Evolutionary conservation across 164 flowering plant species (phyloP).

Genomic region (Vitis rupestris): DNA sequence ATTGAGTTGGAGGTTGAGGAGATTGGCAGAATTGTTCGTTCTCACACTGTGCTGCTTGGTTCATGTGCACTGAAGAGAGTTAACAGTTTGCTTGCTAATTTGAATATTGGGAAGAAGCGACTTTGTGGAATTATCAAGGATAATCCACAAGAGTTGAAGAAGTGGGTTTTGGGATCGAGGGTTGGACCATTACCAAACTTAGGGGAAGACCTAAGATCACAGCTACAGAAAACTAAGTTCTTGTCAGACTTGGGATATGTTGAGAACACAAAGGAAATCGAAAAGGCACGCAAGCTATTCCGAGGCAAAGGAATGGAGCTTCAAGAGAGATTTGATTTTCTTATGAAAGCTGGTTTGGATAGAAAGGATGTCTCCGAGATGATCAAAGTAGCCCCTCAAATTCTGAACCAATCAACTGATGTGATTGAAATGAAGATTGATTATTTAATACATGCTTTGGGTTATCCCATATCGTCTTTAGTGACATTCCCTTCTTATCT

Average conservation of each 20-base stretch:
- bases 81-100: slow-evolving; percentile 22
- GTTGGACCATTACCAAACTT: slow-evolving; percentile 28
- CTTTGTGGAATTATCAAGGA: slow-evolving; percentile 45
- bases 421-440: slow-evolving; percentile 51
- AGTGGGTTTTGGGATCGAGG: slow-evolving; percentile 44
- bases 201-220: slow-evolving; percentile 14
- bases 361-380: slow-evolving; percentile 43
- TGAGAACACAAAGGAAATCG: slow-evolving; percentile 51
- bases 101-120: slow-evolving; percentile 45
- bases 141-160: slow-evolving; percentile 51
- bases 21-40: slow-evolving; percentile 38
- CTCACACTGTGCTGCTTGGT: slow-evolving; percentile 45
- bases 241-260: slow-evolving; percentile 51
- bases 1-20: slow-evolving; percentile 50
- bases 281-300: slow-evolving; percentile 44
- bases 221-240: slow-evolving; percentile 44
- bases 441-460: slow-evolving; percentile 51
- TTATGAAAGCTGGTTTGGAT: slow-evolving; percentile 60
- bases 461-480: slow-evolving; percentile 49
- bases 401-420: slow-evolving; percentile 49
- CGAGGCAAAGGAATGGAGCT: slow-evolving; percentile 63
- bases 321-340: slow-evolving; percentile 66
- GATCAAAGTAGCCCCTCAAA: slow-evolving; percentile 52
- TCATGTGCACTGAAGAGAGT: slow-evolving; percentile 43
- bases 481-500: slow-evolving; percentile 49